Evolutionary conservation across 768 basidiomycete genomes (phyloP).

Genomic region (Rickenella mellea): DNA sequence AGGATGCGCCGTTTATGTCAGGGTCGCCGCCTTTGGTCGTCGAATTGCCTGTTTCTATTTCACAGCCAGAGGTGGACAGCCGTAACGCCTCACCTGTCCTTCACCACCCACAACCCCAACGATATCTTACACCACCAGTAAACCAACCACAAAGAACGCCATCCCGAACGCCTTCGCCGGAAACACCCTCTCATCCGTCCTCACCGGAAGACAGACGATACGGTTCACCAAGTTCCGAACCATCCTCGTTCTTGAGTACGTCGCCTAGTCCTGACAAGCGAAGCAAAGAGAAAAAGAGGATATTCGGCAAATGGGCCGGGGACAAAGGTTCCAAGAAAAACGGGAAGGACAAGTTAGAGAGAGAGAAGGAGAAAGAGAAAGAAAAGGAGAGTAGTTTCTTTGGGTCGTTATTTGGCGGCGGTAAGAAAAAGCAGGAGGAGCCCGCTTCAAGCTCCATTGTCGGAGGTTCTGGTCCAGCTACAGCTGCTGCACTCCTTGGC

Average conservation of each 20-base stretch:
- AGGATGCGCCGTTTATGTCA: conserved; percentile 4
- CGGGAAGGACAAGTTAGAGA: conserved; percentile 37
- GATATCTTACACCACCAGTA: conserved; percentile 32
- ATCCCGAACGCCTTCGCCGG: conserved; percentile 56
- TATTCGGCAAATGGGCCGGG: conserved; percentile 59
- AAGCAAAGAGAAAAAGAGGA: conserved; percentile 65
- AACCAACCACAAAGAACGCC: conserved; percentile 21
- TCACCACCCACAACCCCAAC: conserved; percentile 62
- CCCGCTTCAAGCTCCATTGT: conserved; percentile 24
- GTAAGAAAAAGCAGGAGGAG: conserved; percentile 78
- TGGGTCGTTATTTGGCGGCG: conserved; percentile 80
- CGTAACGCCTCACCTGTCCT: conserved; percentile 32
- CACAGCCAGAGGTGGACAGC: neutral
- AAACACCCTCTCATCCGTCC: conserved; percentile 10
- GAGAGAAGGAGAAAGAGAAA: conserved; percentile 39
- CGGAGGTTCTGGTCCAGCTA: conserved; percentile 61
- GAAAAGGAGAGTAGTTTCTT: conserved; percentile 84
- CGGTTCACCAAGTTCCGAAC: neutral
- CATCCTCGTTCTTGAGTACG: conserved; percentile 13
- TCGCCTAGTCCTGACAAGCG: conserved; percentile 22
- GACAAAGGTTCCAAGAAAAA: conserved; percentile 55
- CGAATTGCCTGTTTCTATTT: neutral
- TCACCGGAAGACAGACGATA: neutral
- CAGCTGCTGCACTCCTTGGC: conserved; percentile 80
- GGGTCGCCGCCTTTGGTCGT: neutral